Conservation (phyloP, 2,329 filamentous ascomycete species). For the Aspergillus spinulosporus region DNA sequence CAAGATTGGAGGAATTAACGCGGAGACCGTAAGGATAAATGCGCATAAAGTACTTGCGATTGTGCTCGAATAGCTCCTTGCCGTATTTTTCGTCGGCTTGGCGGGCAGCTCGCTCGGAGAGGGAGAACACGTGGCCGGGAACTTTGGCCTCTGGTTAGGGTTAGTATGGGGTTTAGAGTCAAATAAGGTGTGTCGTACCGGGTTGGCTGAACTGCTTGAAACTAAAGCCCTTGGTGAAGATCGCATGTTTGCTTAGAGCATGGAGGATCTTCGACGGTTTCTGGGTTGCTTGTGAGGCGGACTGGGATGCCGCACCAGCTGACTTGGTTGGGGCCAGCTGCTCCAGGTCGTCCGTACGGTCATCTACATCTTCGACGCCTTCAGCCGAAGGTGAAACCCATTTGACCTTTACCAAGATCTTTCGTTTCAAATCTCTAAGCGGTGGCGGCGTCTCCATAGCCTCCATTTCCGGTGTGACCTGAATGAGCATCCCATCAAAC, state of each 20-base stretch:
- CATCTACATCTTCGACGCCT: conserved; percentile 27
- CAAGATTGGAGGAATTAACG: conserved; percentile 80
- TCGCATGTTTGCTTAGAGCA: conserved; percentile 69
- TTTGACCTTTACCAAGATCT: conserved; percentile 84
- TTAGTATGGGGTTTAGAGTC: conserved; percentile 3
- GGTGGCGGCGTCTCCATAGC: conserved; percentile 60
- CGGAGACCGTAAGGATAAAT: conserved; percentile 83
- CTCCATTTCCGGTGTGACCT: conserved; percentile 59
- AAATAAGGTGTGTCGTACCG: conserved; percentile 41
- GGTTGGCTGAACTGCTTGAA: conserved; percentile 72
- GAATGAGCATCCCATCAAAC: conserved; percentile 74
- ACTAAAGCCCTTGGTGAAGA: conserved; percentile 84
- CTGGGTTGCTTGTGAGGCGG: conserved; percentile 38
- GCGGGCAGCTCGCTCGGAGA: conserved; percentile 64
- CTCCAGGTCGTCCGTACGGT: conserved; percentile 19
- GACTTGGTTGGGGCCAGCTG: conserved; percentile 6
- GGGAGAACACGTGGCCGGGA: conserved; percentile 64
- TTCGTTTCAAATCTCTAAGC: conserved; percentile 70
- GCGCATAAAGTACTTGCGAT: conserved; percentile 78
- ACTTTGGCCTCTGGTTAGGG: conserved; percentile 47
- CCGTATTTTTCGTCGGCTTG: conserved; percentile 61
- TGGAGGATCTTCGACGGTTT: conserved; percentile 66
- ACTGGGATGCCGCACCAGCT: conserved; percentile 1
- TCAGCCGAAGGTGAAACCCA: conserved; percentile 53
- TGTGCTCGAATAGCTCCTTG: conserved; percentile 74